Evolutionary conservation across 345 rosid species (phyloP).

Genomic region (Salix purpurea): DNA sequence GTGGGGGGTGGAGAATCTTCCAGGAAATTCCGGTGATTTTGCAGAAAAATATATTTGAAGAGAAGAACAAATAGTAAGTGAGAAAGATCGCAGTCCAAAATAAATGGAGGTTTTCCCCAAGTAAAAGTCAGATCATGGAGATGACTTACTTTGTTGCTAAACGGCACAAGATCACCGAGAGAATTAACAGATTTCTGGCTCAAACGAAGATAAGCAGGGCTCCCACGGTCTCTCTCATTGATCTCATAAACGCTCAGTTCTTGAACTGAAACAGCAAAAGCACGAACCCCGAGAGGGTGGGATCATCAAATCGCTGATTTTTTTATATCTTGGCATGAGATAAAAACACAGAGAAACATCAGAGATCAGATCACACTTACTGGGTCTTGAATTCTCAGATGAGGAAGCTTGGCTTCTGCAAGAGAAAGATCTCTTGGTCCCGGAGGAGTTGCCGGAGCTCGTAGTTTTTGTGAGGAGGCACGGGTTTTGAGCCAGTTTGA

Average conservation of each 20-base stretch:
- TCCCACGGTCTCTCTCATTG: constrained; percentile 83
- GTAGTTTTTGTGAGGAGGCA: constrained; percentile 3
- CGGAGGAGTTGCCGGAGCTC: constrained; percentile 6
- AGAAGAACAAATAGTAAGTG: neutral
- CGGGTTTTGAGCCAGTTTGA: constrained; percentile 15
- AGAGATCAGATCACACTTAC: constrained; percentile 12
- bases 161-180: constrained; percentile 88
- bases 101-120: neutral
- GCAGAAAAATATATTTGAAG: neutral
- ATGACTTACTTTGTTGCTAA: constrained; percentile 64
- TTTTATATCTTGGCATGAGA: neutral
- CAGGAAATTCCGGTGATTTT: neutral
- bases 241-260: constrained; percentile 70
- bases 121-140: neutral
- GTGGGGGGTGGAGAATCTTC: neutral
- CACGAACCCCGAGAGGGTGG: neutral
- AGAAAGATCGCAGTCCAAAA: neutral
- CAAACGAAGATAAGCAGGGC: constrained; percentile 73
- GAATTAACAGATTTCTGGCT: constrained; percentile 75
- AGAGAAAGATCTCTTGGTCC: constrained; percentile 33
- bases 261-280: constrained; percentile 38
- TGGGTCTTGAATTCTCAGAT: constrained; percentile 26
- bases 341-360: neutral
- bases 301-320: neutral
- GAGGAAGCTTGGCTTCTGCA: constrained; percentile 43